phyloP scores from a whole-genome alignment of 352 stramenopile genomes.

The Phytophthora uliginosa region DNA sequence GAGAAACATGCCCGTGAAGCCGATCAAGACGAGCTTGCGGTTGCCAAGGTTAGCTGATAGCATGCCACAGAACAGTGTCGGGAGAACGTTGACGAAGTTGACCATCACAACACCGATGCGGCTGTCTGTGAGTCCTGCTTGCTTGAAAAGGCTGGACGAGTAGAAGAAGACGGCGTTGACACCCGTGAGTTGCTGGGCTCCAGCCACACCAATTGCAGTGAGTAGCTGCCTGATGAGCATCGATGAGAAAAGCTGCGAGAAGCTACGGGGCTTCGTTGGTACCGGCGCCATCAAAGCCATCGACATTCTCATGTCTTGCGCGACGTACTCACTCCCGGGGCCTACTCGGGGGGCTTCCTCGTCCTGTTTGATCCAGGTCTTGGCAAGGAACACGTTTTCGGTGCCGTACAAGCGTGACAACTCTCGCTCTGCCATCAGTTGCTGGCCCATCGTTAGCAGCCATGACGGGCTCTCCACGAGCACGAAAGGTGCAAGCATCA shows the following conservation, averaged over 20 bases:
- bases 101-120: slow-evolving; percentile 68
- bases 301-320: slow-evolving; percentile 34
- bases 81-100: slow-evolving; percentile 66
- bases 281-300: slow-evolving; percentile 37
- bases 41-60: slow-evolving; percentile 58
- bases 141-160: slow-evolving; percentile 68
- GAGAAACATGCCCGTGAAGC: slow-evolving; percentile 59
- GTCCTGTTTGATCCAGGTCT: slow-evolving; percentile 51
- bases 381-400: slow-evolving; percentile 38
- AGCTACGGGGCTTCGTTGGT: slow-evolving; percentile 33
- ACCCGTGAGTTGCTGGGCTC: slow-evolving; percentile 65
- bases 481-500: slow-evolving; percentile 46
- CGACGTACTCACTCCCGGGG: slow-evolving; percentile 30
- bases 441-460: slow-evolving; percentile 43
- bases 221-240: slow-evolving; percentile 52
- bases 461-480: slow-evolving; percentile 65
- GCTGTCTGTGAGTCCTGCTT: slow-evolving; percentile 62
- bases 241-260: slow-evolving; percentile 27
- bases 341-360: slow-evolving; percentile 30
- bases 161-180: slow-evolving; percentile 85
- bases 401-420: slow-evolving; percentile 44
- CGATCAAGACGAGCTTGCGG: slow-evolving; percentile 54
- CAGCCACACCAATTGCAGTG: slow-evolving; percentile 52
- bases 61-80: slow-evolving; percentile 49
- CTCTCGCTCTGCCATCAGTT: slow-evolving; percentile 32